Evolutionary conservation across 345 rosid species (phyloP).

Genomic region (Orychophragmus violaceus): DNA sequence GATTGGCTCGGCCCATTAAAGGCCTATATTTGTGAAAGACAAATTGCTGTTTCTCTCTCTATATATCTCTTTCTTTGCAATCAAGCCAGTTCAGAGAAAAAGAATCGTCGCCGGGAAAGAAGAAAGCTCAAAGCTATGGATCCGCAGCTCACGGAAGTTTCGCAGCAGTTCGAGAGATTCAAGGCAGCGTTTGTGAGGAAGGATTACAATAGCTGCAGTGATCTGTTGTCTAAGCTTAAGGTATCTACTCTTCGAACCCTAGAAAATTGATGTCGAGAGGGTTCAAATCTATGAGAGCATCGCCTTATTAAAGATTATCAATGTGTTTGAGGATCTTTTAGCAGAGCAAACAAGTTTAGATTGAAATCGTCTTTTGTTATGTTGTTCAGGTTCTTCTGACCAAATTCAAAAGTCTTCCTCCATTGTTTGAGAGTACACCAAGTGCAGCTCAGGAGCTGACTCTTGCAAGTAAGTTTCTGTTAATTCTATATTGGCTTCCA

Average conservation of each 20-base stretch:
- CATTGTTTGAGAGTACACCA: constrained; percentile 75
- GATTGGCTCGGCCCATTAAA: neutral
- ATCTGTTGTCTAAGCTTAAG: constrained; percentile 78
- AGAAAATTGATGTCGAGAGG: too few relatives aligned
- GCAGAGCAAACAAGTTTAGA: neutral
- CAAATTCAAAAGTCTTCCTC: constrained; percentile 74
- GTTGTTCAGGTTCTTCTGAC: constrained; percentile 68
- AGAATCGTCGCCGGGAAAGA: neutral
- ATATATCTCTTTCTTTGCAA: constrained; percentile 28
- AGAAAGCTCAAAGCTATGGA: constrained; percentile 49
- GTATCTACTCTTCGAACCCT: constrained; percentile 42
- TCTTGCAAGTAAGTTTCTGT: constrained; percentile 55
- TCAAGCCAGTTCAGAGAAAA: constrained; percentile 31
- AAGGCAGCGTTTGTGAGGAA: constrained; percentile 74
- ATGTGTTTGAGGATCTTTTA: neutral
- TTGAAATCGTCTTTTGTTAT: neutral
- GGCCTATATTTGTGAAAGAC: constrained; percentile 1
- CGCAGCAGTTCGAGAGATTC: constrained; percentile 80
- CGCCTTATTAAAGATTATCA: neutral
- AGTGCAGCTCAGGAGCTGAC: constrained; percentile 58
- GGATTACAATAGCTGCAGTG: constrained; percentile 48
- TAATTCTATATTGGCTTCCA: neutral
- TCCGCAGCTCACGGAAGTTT: constrained; percentile 72
- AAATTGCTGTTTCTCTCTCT: neutral
- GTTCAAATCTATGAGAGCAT: neutral